These are phyloP conservation scores for Niebla homalea DNA, from an alignment of 495 filamentous ascomycete species.

Conservation along the genomic window DNA sequence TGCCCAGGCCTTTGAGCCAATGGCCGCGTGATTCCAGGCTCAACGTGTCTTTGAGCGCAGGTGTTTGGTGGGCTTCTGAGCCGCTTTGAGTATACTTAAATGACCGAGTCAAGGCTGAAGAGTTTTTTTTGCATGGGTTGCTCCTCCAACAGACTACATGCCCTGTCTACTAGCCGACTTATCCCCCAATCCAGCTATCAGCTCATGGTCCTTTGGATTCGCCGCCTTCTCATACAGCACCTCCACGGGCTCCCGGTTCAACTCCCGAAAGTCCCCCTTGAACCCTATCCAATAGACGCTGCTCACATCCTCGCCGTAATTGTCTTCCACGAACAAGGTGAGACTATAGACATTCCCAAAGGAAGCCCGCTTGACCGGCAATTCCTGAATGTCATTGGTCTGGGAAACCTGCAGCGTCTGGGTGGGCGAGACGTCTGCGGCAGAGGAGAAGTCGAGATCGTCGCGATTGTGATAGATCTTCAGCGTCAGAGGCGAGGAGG, in stretches of 20 bases:
- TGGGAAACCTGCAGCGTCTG: constrained; percentile 70
- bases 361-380: constrained; percentile 70
- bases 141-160: constrained; percentile 5
- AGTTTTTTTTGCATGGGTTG: neutral
- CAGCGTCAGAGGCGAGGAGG: constrained; percentile 65
- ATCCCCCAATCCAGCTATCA: constrained; percentile 33
- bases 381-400: constrained; percentile 70
- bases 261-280: constrained; percentile 78
- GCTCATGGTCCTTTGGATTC: constrained; percentile 72
- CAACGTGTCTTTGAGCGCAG: constrained; percentile 1
- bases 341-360: constrained; percentile 71
- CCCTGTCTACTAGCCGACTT: constrained; percentile 19
- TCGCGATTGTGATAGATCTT: constrained; percentile 76
- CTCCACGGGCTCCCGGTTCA: constrained; percentile 69
- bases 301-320: constrained; percentile 56
- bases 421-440: constrained; percentile 52
- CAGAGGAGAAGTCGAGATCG: constrained; percentile 70
- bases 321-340: constrained; percentile 67
- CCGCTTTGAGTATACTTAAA: too few relatives aligned
- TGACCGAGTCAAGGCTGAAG: too few relatives aligned
- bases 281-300: constrained; percentile 76
- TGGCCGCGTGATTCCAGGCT: constrained; percentile 12
- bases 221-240: constrained; percentile 89
- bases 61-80: neutral
- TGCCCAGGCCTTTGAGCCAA: constrained; percentile 14